phyloP scores from a whole-genome alignment of 192 early-diverging fungal genomes.

The Mortierella alpina region DNA sequence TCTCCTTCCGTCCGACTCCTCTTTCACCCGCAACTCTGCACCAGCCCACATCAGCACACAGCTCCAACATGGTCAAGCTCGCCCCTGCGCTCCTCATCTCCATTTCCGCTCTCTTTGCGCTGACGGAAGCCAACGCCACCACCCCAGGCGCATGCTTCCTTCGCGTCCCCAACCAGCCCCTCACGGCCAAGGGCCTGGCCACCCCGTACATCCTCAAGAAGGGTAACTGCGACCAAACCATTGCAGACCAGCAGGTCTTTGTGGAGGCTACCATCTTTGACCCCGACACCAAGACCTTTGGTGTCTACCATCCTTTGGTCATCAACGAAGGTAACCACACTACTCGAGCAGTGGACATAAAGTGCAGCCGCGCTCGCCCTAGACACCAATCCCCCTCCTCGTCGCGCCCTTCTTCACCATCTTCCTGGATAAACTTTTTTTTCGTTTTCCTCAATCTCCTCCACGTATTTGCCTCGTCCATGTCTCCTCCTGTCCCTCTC shows the following conservation, averaged over 20 bases:
- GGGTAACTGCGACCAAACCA: slow-evolving; percentile 47
- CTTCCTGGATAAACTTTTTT: background rate
- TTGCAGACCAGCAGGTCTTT: slow-evolving; percentile 31
- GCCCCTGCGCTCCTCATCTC: slow-evolving; percentile 3
- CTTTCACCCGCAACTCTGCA: background rate
- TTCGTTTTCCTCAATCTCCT: no score
- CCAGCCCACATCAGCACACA: background rate
- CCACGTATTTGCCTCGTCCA: no score
- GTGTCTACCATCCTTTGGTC: slow-evolving; percentile 36
- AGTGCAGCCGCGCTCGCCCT: no score
- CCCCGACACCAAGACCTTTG: slow-evolving; percentile 21
- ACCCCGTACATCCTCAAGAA: slow-evolving; percentile 42
- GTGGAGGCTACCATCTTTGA: slow-evolving; percentile 44
- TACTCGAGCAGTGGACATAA: no score
- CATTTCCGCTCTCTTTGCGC: slow-evolving; percentile 9
- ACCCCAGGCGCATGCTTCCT: slow-evolving; percentile 28
- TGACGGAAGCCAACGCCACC: slow-evolving; percentile 6
- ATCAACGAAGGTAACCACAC: slow-evolving; percentile 23
- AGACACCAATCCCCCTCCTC: no score
- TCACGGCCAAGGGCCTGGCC: slow-evolving; percentile 27
- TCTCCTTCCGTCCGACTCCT: background rate
- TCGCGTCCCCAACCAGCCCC: slow-evolving; percentile 29
- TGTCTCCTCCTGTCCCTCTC: no score
- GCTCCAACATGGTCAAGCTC: slow-evolving; percentile 17
- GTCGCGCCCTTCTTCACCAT: background rate